A percentile compares a stretch with the other conserved stretches of the same genome.
Conservation (phyloP, 2,329 filamentous ascomycete genomes). For the Cladophialophora bantiana region DNA sequence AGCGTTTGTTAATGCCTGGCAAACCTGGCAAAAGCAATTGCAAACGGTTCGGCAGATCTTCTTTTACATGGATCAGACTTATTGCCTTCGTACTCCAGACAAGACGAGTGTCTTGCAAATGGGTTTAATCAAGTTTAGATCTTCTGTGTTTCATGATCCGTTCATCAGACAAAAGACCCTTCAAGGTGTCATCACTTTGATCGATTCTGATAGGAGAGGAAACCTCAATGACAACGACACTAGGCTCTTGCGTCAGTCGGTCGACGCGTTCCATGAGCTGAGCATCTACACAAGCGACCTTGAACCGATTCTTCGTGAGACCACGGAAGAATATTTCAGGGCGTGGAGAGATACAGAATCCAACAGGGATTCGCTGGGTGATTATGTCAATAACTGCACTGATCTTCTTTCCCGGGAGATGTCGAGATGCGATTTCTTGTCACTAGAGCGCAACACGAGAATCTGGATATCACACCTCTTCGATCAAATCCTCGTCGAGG, state of each 20-base stretch:
- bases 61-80: constrained; percentile 91
- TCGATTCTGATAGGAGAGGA: constrained; percentile 72
- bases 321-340: constrained; percentile 72
- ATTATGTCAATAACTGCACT: constrained; percentile 76
- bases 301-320: constrained; percentile 74
- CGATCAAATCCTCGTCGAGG: constrained; percentile 73
- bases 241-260: constrained; percentile 72
- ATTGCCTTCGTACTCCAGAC: constrained; percentile 76
- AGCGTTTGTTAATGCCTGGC: constrained; percentile 70
- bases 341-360: constrained; percentile 74
- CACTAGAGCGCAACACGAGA: constrained; percentile 83
- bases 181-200: constrained; percentile 77
- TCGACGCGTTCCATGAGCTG: constrained; percentile 85
- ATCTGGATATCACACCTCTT: constrained; percentile 75
- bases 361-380: constrained; percentile 67
- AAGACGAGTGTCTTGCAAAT: constrained; percentile 79
- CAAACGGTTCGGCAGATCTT: constrained; percentile 85
- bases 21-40: constrained; percentile 77
- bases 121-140: constrained; percentile 76
- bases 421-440: constrained; percentile 77
- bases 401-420: constrained; percentile 75
- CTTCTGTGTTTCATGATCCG: constrained; percentile 61
- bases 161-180: constrained; percentile 62
- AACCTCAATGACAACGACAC: constrained; percentile 63
- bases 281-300: constrained; percentile 80